Conservation (phyloP, 2,329 filamentous ascomycete genomes). For the Biscogniauxia sp. region DNA sequence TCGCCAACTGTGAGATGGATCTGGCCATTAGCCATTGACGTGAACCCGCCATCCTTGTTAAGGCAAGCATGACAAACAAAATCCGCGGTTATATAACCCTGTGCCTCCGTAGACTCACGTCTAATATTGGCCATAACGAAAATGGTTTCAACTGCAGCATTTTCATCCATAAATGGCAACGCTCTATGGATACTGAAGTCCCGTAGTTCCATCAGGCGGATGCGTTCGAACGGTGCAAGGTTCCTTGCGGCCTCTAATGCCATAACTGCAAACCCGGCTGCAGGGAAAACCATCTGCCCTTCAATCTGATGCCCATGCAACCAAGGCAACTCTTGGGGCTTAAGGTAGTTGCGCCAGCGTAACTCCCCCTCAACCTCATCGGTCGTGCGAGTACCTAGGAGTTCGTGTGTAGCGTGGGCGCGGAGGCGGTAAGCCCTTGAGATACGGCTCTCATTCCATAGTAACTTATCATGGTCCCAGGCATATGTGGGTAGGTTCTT, state of each 20-base stretch:
- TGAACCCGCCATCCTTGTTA: constrained; percentile 8
- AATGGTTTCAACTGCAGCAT: constrained; percentile 12
- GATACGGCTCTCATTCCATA: constrained; percentile 8
- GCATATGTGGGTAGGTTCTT: constrained; percentile 7
- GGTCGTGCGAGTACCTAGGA: background rate
- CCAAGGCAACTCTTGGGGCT: constrained; percentile 2
- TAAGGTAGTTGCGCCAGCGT: constrained; percentile 4
- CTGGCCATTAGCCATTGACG: constrained; percentile 7
- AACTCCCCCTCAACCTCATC: background rate
- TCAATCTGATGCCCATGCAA: constrained; percentile 3
- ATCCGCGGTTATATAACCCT: background rate
- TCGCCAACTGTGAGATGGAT: constrained; percentile 6
- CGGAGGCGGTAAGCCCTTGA: constrained; percentile 1
- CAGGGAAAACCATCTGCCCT: background rate
- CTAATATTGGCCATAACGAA: constrained; percentile 4
- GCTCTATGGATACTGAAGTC: constrained; percentile 7
- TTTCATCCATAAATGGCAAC: constrained; percentile 8
- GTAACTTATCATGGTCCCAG: constrained; percentile 8
- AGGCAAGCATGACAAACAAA: constrained; percentile 8
- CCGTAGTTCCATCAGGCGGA: constrained; percentile 5
- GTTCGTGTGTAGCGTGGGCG: background rate
- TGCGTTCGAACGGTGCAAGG: background rate
- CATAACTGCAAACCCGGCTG: background rate
- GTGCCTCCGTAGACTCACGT: background rate
- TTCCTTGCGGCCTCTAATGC: background rate